These are phyloP conservation scores for Carex cristatella DNA, from an alignment of 176 grass and related monocot genomes.

Conservation along the genomic window DNA sequence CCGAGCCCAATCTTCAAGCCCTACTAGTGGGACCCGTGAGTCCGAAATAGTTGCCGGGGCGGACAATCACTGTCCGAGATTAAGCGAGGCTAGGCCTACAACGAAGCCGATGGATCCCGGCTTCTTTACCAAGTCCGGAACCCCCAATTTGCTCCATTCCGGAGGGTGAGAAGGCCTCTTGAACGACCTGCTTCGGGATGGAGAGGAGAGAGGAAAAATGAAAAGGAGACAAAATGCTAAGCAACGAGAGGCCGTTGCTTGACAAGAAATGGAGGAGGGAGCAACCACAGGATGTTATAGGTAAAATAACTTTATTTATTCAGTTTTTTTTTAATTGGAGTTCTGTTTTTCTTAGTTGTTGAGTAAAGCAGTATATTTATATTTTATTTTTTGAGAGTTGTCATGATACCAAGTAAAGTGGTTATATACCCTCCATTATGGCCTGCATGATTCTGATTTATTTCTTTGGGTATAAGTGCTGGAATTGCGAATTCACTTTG, in stretches of 20 bases:
- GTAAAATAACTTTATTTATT: not conserved
- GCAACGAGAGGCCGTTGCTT: conserved; percentile 62
- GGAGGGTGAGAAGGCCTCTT: conserved; percentile 52
- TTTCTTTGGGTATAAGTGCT: not conserved
- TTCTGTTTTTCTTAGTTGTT: not conserved
- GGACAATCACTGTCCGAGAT: conserved; percentile 50
- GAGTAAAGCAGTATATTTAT: not conserved
- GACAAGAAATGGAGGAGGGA: conserved; percentile 80
- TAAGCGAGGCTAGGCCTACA: conserved; percentile 45
- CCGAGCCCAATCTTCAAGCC: not conserved
- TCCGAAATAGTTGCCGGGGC: conserved; percentile 58
- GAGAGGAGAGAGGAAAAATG: conserved; percentile 35
- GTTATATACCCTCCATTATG: not conserved
- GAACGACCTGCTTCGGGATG: conserved; percentile 38
- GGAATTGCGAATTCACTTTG: not conserved
- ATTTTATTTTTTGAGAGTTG: not conserved
- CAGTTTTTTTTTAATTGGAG: not conserved
- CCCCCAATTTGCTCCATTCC: conserved; percentile 75
- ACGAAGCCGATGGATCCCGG: conserved; percentile 77
- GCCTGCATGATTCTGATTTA: not conserved
- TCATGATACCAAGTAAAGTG: not conserved
- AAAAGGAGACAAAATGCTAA: conserved; percentile 41
- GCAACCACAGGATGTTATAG: conserved; percentile 32
- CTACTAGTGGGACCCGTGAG: conserved; percentile 34
- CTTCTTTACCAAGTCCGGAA: conserved; percentile 62